phyloP scores from a whole-genome alignment of 2,329 filamentous ascomycete species.

The Alternaria triticimaculans region DNA sequence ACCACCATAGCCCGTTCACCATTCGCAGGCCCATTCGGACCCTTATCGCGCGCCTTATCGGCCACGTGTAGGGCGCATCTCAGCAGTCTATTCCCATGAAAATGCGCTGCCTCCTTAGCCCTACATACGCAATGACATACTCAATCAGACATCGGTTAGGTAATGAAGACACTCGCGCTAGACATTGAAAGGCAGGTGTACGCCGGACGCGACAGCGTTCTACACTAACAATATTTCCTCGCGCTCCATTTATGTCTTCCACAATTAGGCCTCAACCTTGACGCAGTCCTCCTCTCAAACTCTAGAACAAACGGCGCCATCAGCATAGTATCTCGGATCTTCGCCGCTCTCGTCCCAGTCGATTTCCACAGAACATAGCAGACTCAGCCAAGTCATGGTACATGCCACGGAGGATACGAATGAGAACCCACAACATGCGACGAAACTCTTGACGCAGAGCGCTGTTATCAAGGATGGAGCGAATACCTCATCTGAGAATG shows the following conservation, averaged over 20 bases:
- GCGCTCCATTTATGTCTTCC: neutral
- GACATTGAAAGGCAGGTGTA: constrained; percentile 2
- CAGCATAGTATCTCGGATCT: neutral
- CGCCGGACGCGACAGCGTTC: neutral
- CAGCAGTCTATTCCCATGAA: neutral
- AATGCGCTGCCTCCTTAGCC: neutral
- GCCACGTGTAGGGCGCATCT: neutral
- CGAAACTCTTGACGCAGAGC: neutral
- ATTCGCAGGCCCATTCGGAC: neutral
- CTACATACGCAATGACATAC: neutral
- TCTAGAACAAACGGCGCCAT: neutral
- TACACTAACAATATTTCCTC: neutral
- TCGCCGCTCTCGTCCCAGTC: neutral
- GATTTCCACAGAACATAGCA: neutral
- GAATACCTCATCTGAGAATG: rapidly evolving
- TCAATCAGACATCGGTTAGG: neutral
- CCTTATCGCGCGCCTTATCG: neutral
- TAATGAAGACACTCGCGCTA: neutral
- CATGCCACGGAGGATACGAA: neutral
- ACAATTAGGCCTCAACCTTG: neutral
- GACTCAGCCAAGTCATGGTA: neutral
- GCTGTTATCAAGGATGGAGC: rapidly evolving
- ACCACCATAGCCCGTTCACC: neutral
- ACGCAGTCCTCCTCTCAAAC: neutral
- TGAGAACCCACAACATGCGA: neutral